Conservation (phyloP, 441 rosid species). For the Erodium moschatum region DNA sequence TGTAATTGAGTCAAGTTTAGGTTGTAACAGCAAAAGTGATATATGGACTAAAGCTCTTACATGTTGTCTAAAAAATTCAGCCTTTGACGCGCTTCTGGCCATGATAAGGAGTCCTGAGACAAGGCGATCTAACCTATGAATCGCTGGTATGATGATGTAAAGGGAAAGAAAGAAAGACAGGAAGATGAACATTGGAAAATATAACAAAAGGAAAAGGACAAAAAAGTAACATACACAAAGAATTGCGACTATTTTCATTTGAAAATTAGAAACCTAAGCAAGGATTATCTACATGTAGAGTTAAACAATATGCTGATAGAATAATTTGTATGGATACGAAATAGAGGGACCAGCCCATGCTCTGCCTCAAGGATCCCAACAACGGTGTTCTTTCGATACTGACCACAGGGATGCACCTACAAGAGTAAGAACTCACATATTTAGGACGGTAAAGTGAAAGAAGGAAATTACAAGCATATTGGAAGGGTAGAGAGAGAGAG, state of each 20-base stretch:
- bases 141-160: constrained; percentile 44
- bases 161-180: constrained; percentile 27
- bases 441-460: constrained; percentile 12
- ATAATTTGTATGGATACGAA: constrained; percentile 58
- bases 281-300: not conserved
- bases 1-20: not conserved
- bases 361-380: constrained; percentile 94
- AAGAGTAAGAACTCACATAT: constrained; percentile 17
- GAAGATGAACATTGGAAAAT: constrained; percentile 11
- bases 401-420: constrained; percentile 96
- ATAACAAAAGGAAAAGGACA: not conserved
- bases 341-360: constrained; percentile 58
- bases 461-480: constrained; percentile 4
- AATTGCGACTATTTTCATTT: not conserved
- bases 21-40: not conserved
- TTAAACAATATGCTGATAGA: constrained; percentile 12
- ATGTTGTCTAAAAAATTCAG: constrained; percentile 80
- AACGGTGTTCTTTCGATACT: constrained; percentile 87
- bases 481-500: constrained; percentile 8
- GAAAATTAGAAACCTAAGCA: constrained; percentile 10
- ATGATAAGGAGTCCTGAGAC: constrained; percentile 88
- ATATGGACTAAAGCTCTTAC: constrained; percentile 24
- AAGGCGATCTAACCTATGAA: constrained; percentile 79
- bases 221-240: not conserved
- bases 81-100: constrained; percentile 74